Percentiles rank a stretch among this genome's conserved stretches.
phyloP scores from a whole-genome alignment of 2,329 filamentous ascomycete species.

The Grosmannia huntii region DNA sequence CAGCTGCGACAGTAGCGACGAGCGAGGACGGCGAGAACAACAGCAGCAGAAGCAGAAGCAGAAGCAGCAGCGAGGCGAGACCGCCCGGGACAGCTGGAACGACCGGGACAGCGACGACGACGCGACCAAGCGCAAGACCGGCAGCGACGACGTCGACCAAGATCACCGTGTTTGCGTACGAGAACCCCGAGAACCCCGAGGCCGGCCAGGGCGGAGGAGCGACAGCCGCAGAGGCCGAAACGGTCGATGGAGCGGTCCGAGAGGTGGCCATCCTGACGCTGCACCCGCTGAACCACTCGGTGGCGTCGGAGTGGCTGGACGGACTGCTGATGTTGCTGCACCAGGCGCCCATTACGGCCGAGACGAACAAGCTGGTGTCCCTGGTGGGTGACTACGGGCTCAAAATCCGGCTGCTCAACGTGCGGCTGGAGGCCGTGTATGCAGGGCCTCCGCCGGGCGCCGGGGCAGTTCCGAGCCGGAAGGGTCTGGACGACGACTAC shows the following conservation, averaged over 20 bases:
- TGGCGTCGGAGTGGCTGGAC: slow-evolving; percentile 94
- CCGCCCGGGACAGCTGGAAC: too few relatives aligned
- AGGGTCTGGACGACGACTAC: slow-evolving; percentile 84
- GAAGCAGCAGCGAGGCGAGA: neutral
- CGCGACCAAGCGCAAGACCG: too few relatives aligned
- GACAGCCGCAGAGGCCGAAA: neutral
- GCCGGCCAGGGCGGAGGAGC: too few relatives aligned
- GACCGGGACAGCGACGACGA: neutral
- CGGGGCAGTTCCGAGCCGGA: slow-evolving; percentile 65
- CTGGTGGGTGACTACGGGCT: slow-evolving; percentile 82
- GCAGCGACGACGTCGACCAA: slow-evolving; percentile 52
- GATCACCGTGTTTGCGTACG: slow-evolving; percentile 79
- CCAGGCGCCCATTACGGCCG: slow-evolving; percentile 91
- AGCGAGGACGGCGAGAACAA: neutral
- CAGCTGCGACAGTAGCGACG: slow-evolving; percentile 22
- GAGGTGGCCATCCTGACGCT: slow-evolving; percentile 74
- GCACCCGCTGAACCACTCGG: slow-evolving; percentile 63
- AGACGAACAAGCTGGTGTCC: slow-evolving; percentile 80
- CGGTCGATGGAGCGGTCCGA: neutral
- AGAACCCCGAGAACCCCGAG: slow-evolving; percentile 23
- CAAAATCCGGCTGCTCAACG: slow-evolving; percentile 84
- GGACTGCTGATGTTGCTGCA: slow-evolving; percentile 89
- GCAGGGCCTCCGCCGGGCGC: slow-evolving; percentile 54
- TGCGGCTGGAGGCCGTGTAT: slow-evolving; percentile 68
- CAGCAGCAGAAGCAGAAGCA: neutral